A percentile compares a stretch with the other conserved stretches of the same genome.
Conservation (phyloP, 2,329 filamentous ascomycete species). For the Aspergillus versicolor region DNA sequence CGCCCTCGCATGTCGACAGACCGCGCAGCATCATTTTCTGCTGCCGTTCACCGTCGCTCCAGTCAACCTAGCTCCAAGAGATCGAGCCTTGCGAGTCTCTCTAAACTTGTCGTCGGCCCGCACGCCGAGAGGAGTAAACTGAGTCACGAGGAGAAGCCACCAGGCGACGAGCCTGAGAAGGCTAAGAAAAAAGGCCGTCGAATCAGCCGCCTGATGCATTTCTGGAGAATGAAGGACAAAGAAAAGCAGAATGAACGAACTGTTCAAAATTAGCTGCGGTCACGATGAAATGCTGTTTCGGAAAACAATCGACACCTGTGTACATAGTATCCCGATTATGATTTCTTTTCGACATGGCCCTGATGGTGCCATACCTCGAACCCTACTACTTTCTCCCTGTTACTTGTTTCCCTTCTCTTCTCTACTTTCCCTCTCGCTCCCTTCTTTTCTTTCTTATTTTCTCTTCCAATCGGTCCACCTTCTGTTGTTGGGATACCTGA, state of each 20-base stretch:
- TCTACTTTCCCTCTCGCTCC: not conserved
- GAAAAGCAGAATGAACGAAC: slow-evolving; percentile 27
- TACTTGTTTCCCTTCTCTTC: slow-evolving; percentile 5
- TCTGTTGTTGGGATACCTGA: slow-evolving; percentile 27
- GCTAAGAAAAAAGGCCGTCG: slow-evolving; percentile 46
- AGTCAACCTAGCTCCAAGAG: slow-evolving; percentile 46
- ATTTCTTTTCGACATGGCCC: slow-evolving; percentile 23
- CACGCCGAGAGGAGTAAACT: slow-evolving; percentile 47
- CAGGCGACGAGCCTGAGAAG: slow-evolving; percentile 38
- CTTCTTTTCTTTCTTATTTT: not conserved
- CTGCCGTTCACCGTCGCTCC: slow-evolving; percentile 37
- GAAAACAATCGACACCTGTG: slow-evolving; percentile 15
- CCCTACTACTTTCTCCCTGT: slow-evolving; percentile 6
- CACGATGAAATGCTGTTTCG: slow-evolving; percentile 21
- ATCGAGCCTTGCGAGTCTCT: slow-evolving; percentile 50
- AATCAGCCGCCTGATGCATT: slow-evolving; percentile 50
- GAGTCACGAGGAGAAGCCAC: slow-evolving; percentile 45
- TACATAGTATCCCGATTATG: slow-evolving; percentile 20
- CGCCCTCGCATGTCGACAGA: slow-evolving; percentile 44
- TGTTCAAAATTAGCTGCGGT: slow-evolving; percentile 22
- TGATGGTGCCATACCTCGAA: slow-evolving; percentile 14
- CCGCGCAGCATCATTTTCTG: slow-evolving; percentile 46
- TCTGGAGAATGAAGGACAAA: slow-evolving; percentile 51
- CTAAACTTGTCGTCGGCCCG: slow-evolving; percentile 46
- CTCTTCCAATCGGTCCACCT: slow-evolving; percentile 20